Evolutionary conservation across 495 filamentous ascomycete species (phyloP).

Genomic region (Annulohypoxylon moriforme): DNA sequence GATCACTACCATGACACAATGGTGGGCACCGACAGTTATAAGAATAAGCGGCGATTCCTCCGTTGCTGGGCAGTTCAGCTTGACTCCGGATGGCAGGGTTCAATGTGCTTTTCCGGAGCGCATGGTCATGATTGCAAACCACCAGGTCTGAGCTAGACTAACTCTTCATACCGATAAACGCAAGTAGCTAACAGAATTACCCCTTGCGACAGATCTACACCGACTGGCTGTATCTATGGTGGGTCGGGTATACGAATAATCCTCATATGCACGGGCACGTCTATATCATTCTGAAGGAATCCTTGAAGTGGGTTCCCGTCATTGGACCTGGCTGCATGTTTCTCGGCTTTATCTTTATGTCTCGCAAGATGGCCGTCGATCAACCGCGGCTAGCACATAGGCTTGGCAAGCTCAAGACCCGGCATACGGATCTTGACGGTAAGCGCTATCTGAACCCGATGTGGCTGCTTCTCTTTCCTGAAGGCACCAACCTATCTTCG

Average conservation of each 20-base stretch:
- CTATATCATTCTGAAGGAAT: constrained; percentile 88
- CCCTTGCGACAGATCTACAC: constrained; percentile 74
- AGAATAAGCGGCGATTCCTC: constrained; percentile 80
- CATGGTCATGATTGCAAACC: constrained; percentile 84
- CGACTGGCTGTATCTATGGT: constrained; percentile 92
- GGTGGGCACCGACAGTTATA: constrained; percentile 82
- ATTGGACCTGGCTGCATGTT: constrained; percentile 85
- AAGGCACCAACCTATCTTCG: constrained; percentile 80
- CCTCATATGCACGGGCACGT: constrained; percentile 81
- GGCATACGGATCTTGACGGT: constrained; percentile 64
- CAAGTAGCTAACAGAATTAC: constrained; percentile 24
- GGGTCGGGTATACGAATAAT: constrained; percentile 77
- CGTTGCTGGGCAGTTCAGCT: constrained; percentile 73
- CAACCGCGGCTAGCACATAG: constrained; percentile 75
- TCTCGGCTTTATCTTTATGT: constrained; percentile 86
- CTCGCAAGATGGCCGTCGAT: constrained; percentile 83
- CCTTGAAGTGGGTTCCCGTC: constrained; percentile 78
- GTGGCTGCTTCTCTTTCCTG: constrained; percentile 88
- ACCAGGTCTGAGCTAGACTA: constrained; percentile 66
- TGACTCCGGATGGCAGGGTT: constrained; percentile 73
- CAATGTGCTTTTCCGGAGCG: constrained; percentile 79
- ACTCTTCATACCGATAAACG: constrained; percentile 1
- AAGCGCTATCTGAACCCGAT: constrained; percentile 72
- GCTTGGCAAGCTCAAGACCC: constrained; percentile 72
- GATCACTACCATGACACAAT: constrained; percentile 79